Conservation (phyloP, 1,284 basidiomycete species). For the Cystobasidium slooffiae region DNA sequence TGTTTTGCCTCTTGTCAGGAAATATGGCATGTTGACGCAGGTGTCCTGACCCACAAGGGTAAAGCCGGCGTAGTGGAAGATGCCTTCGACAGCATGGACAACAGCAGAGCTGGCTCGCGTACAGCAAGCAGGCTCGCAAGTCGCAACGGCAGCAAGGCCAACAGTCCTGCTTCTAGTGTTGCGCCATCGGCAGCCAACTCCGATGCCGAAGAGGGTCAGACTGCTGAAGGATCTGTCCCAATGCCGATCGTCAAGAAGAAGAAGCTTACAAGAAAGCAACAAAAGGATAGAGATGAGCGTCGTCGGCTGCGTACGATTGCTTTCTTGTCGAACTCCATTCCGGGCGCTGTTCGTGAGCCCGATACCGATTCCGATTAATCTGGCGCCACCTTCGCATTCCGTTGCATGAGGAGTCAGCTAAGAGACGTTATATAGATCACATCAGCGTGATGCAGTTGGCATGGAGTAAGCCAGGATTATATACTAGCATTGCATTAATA, state of each 20-base stretch:
- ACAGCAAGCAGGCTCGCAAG: conserved; percentile 59
- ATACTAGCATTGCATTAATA: background rate
- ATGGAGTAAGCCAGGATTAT: background rate
- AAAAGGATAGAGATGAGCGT: conserved; percentile 76
- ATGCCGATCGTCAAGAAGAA: conserved; percentile 80
- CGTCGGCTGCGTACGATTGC: conserved; percentile 75
- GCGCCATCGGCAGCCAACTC: conserved; percentile 58
- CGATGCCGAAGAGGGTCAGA: conserved; percentile 59
- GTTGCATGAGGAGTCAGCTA: background rate
- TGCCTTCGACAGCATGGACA: conserved; percentile 61
- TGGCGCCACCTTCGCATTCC: background rate
- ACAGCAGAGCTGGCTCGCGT: conserved; percentile 61
- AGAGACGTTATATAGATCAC: background rate
- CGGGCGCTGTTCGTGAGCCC: conserved; percentile 64
- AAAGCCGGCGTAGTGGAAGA: conserved; percentile 84
- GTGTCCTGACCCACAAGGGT: conserved; percentile 82
- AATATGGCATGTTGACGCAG: conserved; percentile 69
- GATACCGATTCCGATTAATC: conserved; percentile 55
- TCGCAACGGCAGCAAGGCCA: conserved; percentile 55
- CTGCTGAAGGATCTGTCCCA: conserved; percentile 53
- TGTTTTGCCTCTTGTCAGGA: conserved; percentile 57
- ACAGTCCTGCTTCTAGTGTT: conserved; percentile 57
- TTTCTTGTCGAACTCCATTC: conserved; percentile 70
- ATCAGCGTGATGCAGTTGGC: too few species aligned
- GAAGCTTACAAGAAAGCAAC: conserved; percentile 75